Base-by-base conservation (phyloP, 129 eudicot genomes). In the Flaveria ramosissima region DNA sequence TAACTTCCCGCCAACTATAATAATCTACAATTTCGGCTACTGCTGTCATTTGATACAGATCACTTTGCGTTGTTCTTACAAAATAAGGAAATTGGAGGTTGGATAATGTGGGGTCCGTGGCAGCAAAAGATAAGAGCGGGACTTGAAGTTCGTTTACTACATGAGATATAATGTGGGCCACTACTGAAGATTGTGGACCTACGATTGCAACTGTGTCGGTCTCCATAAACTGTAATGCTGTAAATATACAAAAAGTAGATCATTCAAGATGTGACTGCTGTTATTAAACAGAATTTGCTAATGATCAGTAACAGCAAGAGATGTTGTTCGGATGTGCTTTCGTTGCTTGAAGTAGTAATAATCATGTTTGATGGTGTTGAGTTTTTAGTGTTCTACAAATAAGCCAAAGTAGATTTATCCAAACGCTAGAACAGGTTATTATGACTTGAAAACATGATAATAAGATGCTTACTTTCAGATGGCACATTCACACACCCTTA, bases 181-280 rank as follows among this genome's bases (percentile, higher is more conserved):
- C 97, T 14, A 83, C 92, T 50, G 98, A 93, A 9, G 97, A 93
- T 79, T 93, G 97, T 46, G 98, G 98, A 23, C 98, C 98, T 10
- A 93, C 81, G 13, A 93, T 80, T 59, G 98, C 98, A 62, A 93
- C 86, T 14, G 78, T 82, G 23, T 90, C 85, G 52, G 84, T 86
- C 80, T 87, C 97, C 98, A 93, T 90, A 63, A 88, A 87, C 69
- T 88, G 88, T 78, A 93, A 81, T 39, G 97, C 98, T 93, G 97
- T 81, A 80, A 70, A 80, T 1, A 23, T 43, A 7, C 56, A 68
- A 66, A 36, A 57, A 68, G 17, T 20, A 48, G 13, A 66, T 19
- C 16, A 30, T 78, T 68, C 19, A 68, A 53, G 9, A 68, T 59
- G 71, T n/a, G 41, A 66, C 48, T 39, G 50, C 71, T 16, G 16